Conservation (phyloP, 768 basidiomycete genomes). For the Rhodotorula taiwanensis region DNA sequence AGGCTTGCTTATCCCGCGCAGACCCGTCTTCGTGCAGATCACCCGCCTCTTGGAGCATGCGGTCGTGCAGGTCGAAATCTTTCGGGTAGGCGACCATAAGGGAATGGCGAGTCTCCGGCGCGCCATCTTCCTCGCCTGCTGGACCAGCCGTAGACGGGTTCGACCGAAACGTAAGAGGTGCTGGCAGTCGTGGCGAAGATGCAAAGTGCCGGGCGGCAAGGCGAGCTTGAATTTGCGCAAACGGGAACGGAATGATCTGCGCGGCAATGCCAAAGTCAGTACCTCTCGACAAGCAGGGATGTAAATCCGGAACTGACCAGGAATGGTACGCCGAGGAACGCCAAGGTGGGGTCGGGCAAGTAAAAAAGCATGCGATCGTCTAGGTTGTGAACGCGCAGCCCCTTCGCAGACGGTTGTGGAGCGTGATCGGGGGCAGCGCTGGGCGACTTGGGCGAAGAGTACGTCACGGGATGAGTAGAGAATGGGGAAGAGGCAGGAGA, state of each 20-base stretch:
- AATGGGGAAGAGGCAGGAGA: conserved; percentile 41
- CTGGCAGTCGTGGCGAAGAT: background rate
- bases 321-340: conserved; percentile 44
- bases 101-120: conserved; percentile 9
- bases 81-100: conserved; percentile 13
- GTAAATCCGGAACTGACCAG: background rate
- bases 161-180: background rate
- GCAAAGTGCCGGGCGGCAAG: conserved; percentile 20
- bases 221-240: conserved; percentile 34
- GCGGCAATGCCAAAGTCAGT: background rate
- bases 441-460: conserved; percentile 3
- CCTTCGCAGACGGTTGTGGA: conserved; percentile 24
- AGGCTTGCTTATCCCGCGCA: background rate
- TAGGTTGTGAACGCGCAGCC: conserved; percentile 43
- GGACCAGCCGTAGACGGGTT: background rate
- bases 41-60: conserved; percentile 23
- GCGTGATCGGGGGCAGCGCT: conserved; percentile 1
- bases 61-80: conserved; percentile 29
- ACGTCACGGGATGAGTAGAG: conserved; percentile 29
- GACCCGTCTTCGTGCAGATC: conserved; percentile 14
- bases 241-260: conserved; percentile 35
- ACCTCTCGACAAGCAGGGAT: too few species aligned
- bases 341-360: conserved; percentile 42
- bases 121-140: background rate
- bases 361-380: conserved; percentile 46